Conservation (phyloP, 768 basidiomycete genomes). For the Gloeopeniophorella convolvens region DNA sequence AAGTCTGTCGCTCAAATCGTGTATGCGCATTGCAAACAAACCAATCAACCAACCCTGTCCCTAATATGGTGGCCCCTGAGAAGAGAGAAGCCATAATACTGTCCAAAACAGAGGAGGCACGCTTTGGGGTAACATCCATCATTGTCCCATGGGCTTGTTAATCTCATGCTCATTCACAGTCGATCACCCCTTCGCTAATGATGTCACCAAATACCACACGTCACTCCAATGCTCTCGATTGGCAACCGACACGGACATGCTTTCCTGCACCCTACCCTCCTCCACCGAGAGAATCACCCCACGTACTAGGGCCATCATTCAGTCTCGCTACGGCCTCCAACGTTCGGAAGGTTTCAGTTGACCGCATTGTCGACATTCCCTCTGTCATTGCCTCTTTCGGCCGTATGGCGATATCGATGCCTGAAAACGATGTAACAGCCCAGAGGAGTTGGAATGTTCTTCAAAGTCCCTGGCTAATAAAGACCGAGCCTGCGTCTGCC, state of each 20-base stretch:
- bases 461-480: not conserved
- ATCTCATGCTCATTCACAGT: too few relatives aligned
- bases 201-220: not conserved
- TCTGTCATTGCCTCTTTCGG: not conserved
- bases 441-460: not conserved
- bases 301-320: not conserved
- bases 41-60: too few relatives aligned
- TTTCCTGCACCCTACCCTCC: slow-evolving; percentile 9
- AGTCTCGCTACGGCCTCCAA: not conserved
- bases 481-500: not conserved
- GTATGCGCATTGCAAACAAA: too few relatives aligned
- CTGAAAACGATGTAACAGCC: too few relatives aligned
- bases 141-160: too few relatives aligned
- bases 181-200: too few relatives aligned
- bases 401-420: not conserved
- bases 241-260: not conserved
- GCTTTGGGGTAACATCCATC: too few relatives aligned
- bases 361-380: not conserved
- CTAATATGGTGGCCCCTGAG: too few relatives aligned
- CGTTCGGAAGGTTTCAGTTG: not conserved
- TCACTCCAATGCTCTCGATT: not conserved
- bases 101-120: too few relatives aligned
- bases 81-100: too few relatives aligned
- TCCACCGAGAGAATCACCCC: not conserved
- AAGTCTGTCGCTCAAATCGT: too few relatives aligned